Percentiles rank a stretch among this genome's conserved stretches.
These are phyloP conservation scores for Ilex aquifolium DNA, from an alignment of 257 asterid genomes.

Conservation along the genomic window DNA sequence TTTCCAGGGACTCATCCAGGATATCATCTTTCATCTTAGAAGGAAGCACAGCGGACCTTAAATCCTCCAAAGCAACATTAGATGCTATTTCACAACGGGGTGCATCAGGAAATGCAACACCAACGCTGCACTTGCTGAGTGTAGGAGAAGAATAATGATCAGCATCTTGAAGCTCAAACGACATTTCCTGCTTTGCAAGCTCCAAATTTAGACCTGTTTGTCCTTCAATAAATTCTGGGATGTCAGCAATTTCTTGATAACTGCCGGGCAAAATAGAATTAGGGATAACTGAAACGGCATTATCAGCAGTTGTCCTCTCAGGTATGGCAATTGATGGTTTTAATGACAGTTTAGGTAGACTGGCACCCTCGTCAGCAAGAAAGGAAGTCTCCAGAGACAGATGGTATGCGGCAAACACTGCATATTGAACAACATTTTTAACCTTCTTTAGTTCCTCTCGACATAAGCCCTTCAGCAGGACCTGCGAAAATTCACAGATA, in stretches of 20 bases:
- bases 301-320: conserved; percentile 32
- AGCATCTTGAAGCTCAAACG: conserved; percentile 34
- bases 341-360: conserved; percentile 47
- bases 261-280: conserved; percentile 17
- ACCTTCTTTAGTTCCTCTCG: conserved; percentile 79
- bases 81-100: conserved; percentile 31
- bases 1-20: conserved; percentile 11
- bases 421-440: conserved; percentile 69
- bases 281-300: conserved; percentile 23
- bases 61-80: conserved; percentile 16
- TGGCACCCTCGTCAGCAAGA: conserved; percentile 95
- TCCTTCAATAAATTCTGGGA: conserved; percentile 21
- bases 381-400: conserved; percentile 82
- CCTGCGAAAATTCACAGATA: conserved; percentile 36
- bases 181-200: conserved; percentile 41
- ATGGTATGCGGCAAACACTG: conserved; percentile 95
- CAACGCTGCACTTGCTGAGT: conserved; percentile 27
- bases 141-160: conserved; percentile 28
- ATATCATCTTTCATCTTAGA: conserved; percentile 9
- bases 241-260: conserved; percentile 20
- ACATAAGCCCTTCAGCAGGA: conserved; percentile 71
- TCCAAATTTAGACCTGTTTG: conserved; percentile 40
- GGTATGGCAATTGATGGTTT: conserved; percentile 24
- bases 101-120: conserved; percentile 34
- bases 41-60: neutral